These are phyloP conservation scores for Phalaenopsis hybrid DNA, from an alignment of 116 monocot species.

Conservation along the genomic window DNA sequence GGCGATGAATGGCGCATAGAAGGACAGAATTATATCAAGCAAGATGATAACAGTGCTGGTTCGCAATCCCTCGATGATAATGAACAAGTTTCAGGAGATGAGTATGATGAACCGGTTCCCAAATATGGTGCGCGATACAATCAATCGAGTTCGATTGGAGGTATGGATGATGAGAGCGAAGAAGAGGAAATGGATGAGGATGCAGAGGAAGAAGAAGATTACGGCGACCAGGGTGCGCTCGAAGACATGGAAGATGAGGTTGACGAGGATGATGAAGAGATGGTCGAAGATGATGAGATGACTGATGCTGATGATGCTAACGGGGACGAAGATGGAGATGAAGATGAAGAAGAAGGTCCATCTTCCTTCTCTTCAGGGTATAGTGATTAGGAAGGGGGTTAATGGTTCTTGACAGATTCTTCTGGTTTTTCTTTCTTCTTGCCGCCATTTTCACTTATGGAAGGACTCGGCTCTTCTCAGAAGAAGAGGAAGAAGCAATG, in stretches of 20 bases:
- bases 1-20: slow-evolving; percentile 35
- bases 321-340: slow-evolving; percentile 20
- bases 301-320: slow-evolving; percentile 21
- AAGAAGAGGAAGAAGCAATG: too few species aligned
- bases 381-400: slow-evolving; percentile 30
- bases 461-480: too few species aligned
- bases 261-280: slow-evolving; percentile 13
- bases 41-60: slow-evolving; percentile 45
- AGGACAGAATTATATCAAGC: slow-evolving; percentile 35
- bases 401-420: background rate
- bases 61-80: slow-evolving; percentile 56
- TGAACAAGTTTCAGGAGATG: slow-evolving; percentile 44
- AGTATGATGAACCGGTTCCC: slow-evolving; percentile 50
- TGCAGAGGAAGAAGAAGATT: slow-evolving; percentile 8
- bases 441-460: background rate
- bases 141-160: slow-evolving; percentile 16
- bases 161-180: slow-evolving; percentile 44
- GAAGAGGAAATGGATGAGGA: slow-evolving; percentile 24
- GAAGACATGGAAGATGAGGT: slow-evolving; percentile 9
- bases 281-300: slow-evolving; percentile 24
- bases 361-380: slow-evolving; percentile 62
- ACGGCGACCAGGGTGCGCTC: background rate
- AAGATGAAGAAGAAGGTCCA: too few species aligned
- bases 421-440: background rate
- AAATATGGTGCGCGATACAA: slow-evolving; percentile 30